Conservation (phyloP, 352 stramenopile species). For the Globisporangium recalcitrans region DNA sequence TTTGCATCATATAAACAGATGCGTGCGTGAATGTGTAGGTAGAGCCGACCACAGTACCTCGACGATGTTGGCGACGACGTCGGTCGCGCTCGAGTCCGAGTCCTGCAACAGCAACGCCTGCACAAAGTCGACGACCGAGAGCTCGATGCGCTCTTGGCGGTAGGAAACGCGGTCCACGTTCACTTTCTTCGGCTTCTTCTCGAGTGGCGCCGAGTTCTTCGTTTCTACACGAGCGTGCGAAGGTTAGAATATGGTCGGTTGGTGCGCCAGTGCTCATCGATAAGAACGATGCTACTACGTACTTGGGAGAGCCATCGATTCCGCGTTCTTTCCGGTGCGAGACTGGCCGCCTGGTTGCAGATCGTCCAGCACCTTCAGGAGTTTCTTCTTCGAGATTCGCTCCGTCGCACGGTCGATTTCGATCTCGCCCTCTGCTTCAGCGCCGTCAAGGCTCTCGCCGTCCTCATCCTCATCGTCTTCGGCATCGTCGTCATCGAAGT, state of each 20-base stretch:
- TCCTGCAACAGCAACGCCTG: conserved; percentile 67
- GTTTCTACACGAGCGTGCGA: conserved; percentile 32
- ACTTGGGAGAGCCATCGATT: conserved; percentile 35
- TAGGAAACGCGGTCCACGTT: conserved; percentile 64
- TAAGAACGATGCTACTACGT: not conserved
- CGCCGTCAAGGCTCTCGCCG: conserved; percentile 14
- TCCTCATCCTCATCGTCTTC: conserved; percentile 16
- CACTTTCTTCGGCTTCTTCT: conserved; percentile 63
- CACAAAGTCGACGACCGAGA: conserved; percentile 60
- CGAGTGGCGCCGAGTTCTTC: conserved; percentile 59
- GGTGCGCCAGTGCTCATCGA: not conserved
- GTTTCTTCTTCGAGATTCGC: conserved; percentile 63
- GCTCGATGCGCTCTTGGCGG: conserved; percentile 66
- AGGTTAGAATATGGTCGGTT: not conserved
- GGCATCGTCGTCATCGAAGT: conserved; percentile 10
- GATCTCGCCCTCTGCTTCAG: conserved; percentile 24
- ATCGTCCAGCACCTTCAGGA: conserved; percentile 66
- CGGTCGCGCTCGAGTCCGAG: conserved; percentile 44
- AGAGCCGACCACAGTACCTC: conserved; percentile 31
- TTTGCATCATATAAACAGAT: not conserved
- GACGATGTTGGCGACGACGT: conserved; percentile 65
- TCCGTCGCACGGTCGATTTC: conserved; percentile 61
- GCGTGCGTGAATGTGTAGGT: not conserved
- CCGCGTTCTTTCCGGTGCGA: conserved; percentile 33
- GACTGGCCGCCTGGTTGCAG: conserved; percentile 37